Evolutionary conservation across 1,284 basidiomycete genomes (phyloP).

Genomic region (Inonotus obliquus): DNA sequence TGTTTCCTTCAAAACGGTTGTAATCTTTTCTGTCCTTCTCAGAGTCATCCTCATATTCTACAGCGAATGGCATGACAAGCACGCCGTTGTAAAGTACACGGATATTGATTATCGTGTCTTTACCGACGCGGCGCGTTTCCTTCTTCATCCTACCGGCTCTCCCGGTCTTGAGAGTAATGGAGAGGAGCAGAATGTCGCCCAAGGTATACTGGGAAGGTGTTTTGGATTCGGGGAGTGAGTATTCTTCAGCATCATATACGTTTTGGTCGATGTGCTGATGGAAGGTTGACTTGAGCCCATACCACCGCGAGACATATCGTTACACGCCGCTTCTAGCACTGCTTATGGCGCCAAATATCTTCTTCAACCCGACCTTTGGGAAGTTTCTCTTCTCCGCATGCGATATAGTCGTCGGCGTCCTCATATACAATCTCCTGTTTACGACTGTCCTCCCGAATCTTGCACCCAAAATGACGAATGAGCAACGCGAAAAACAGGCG

Average conservation of each 20-base stretch:
- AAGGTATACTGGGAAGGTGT: conserved; percentile 51
- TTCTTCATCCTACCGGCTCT: conserved; percentile 32
- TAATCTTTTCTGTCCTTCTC: conserved; percentile 52
- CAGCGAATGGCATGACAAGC: conserved; percentile 85
- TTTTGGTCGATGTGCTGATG: conserved; percentile 7
- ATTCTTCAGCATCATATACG: not conserved
- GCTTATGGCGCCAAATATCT: conserved; percentile 75
- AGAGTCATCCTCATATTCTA: conserved; percentile 74
- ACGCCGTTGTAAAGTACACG: conserved; percentile 87
- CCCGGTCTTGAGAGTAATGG: conserved; percentile 15
- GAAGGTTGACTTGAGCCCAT: conserved; percentile 58
- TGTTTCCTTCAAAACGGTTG: conserved; percentile 47
- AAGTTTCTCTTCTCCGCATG: conserved; percentile 87
- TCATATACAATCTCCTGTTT: conserved; percentile 72
- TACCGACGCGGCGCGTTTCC: conserved; percentile 80
- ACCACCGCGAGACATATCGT: conserved; percentile 89
- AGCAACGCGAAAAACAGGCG: conserved; percentile 30
- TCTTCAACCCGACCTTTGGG: conserved; percentile 79
- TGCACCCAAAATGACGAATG: not conserved
- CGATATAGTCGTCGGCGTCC: conserved; percentile 76
- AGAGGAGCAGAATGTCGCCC: conserved; percentile 44
- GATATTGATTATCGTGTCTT: conserved; percentile 98
- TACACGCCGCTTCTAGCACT: conserved; percentile 93
- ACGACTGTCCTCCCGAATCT: conserved; percentile 36
- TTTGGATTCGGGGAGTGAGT: conserved; percentile 67